Percentiles rank a stretch among this genome's conserved stretches.
phyloP scores from a whole-genome alignment of 208 protist species.

The Strigomonas culicis region DNA sequence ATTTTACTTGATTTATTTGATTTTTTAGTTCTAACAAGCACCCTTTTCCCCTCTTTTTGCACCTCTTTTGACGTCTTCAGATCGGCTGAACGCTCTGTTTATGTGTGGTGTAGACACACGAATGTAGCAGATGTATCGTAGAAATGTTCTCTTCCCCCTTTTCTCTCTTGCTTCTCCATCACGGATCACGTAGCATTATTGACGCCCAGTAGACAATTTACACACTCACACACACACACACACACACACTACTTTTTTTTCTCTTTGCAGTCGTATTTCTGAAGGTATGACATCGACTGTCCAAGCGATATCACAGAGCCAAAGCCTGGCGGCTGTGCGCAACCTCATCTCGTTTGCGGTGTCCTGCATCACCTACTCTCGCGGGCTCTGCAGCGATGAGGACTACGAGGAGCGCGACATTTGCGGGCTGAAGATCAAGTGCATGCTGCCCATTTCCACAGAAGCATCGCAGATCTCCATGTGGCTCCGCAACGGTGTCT shows the following conservation, averaged over 20 bases:
- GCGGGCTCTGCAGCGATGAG: constrained; percentile 68
- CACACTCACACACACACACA: no score
- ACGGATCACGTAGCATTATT: not conserved
- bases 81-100: not conserved
- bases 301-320: constrained; percentile 51
- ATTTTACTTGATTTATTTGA: not conserved
- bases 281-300: constrained; percentile 28
- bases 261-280: not conserved
- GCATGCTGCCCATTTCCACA: constrained; percentile 48
- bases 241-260: not conserved
- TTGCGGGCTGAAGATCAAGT: constrained; percentile 53
- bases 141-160: not conserved
- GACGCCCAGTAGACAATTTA: no score
- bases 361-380: constrained; percentile 72
- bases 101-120: not conserved
- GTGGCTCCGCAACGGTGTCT: constrained; percentile 78
- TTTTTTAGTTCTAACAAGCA: constrained; percentile 3
- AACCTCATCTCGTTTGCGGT: constrained; percentile 76
- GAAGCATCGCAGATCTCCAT: constrained; percentile 57
- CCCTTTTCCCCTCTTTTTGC: not conserved
- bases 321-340: constrained; percentile 78
- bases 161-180: not conserved
- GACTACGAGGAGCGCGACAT: constrained; percentile 58
- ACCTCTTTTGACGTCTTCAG: not conserved
- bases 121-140: not conserved